Conservation (phyloP, 140 eudicot genomes). For the Flaveria floridana region DNA sequence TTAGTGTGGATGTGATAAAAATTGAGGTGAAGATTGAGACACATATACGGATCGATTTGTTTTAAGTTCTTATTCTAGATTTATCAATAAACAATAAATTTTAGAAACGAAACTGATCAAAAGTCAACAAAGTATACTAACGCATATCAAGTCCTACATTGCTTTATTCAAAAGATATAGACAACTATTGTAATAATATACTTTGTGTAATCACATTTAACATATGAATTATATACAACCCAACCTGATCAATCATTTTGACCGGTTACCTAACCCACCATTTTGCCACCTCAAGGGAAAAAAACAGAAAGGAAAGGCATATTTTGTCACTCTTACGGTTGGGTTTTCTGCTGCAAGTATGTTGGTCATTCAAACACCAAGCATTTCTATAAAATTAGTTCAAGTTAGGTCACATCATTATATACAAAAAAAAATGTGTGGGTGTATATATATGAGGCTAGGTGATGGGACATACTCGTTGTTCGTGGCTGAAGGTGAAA, state of each 20-base stretch:
- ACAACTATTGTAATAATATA: background rate
- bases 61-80: background rate
- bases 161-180: background rate
- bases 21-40: background rate
- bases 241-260: background rate
- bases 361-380: slow-evolving; percentile 63
- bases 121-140: background rate
- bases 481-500: slow-evolving; percentile 35
- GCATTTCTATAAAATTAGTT: slow-evolving; percentile 31
- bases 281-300: slow-evolving; percentile 12
- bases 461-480: slow-evolving; percentile 40
- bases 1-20: background rate
- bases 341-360: slow-evolving; percentile 48
- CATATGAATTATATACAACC: background rate
- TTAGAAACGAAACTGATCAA: background rate
- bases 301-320: background rate
- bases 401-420: slow-evolving; percentile 25
- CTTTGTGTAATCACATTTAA: background rate
- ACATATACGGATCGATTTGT: background rate
- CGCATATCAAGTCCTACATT: background rate
- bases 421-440: slow-evolving; percentile 11
- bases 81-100: background rate
- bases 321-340: slow-evolving; percentile 43
- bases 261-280: background rate
- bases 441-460: background rate